Evolutionary conservation across 345 rosid genomes (phyloP).

Genomic region (Eucalyptus paniculata): DNA sequence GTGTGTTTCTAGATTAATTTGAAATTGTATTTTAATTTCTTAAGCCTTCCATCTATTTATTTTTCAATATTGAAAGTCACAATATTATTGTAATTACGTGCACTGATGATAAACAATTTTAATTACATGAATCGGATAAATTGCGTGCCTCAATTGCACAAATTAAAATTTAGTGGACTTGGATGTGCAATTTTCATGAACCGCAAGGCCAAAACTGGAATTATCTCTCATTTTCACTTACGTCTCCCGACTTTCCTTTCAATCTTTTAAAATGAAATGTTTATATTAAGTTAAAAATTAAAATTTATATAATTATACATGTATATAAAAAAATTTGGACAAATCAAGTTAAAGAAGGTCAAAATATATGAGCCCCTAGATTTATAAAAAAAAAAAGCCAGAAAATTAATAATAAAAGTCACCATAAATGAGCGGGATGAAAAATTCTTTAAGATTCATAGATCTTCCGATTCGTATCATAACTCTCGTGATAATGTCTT

Average conservation of each 20-base stretch:
- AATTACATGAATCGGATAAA: background rate
- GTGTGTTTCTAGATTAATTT: background rate
- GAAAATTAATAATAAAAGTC: background rate
- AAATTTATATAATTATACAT: background rate
- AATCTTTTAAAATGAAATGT: background rate
- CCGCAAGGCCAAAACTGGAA: background rate
- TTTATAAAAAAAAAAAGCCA: background rate
- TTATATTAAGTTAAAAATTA: background rate
- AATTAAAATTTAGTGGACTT: background rate
- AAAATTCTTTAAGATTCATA: background rate
- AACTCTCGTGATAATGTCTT: background rate
- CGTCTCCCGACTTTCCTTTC: background rate
- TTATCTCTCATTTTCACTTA: background rate
- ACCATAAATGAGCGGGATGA: background rate
- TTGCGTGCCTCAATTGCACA: background rate
- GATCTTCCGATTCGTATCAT: background rate
- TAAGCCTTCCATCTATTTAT: background rate
- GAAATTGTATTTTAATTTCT: background rate
- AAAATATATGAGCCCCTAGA: background rate
- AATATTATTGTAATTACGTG: background rate
- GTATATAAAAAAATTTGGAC: fast-evolving
- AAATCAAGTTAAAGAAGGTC: background rate
- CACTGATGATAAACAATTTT: background rate
- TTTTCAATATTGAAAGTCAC: background rate
- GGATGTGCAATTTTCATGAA: background rate